Evolutionary conservation across 306 rosid species (phyloP).

Genomic region (Lathyrus aphaca): DNA sequence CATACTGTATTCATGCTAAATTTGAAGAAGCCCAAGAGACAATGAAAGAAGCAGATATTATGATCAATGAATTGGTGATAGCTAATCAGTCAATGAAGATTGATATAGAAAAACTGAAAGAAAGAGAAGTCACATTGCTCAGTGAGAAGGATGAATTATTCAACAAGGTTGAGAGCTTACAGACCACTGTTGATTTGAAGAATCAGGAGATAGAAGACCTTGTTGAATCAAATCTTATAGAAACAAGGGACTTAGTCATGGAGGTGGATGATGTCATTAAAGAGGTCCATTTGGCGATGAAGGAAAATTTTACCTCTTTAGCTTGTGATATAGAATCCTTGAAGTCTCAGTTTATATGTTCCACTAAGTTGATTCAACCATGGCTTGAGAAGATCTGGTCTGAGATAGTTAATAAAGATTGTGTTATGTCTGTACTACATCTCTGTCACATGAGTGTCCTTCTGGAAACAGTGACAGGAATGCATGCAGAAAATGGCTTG

Average conservation of each 20-base stretch:
- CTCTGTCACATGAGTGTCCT: constrained; percentile 87
- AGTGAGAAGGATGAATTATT: constrained; percentile 54
- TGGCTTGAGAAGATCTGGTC: constrained; percentile 92
- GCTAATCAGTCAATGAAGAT: constrained; percentile 79
- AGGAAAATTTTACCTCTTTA: constrained; percentile 53
- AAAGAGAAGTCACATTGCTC: constrained; percentile 45
- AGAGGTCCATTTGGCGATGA: constrained; percentile 56
- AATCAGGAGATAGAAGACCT: constrained; percentile 55
- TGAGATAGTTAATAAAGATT: constrained; percentile 78
- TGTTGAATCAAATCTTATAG: constrained; percentile 56
- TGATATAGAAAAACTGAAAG: constrained; percentile 56
- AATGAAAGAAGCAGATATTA: constrained; percentile 75
- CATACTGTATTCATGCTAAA: constrained; percentile 72
- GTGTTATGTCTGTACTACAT: constrained; percentile 80
- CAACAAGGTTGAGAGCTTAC: constrained; percentile 65
- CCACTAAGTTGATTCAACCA: constrained; percentile 62
- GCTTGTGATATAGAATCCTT: constrained; percentile 58
- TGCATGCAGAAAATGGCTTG: constrained; percentile 87
- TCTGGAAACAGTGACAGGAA: constrained; percentile 82
- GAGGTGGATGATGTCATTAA: constrained; percentile 61
- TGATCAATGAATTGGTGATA: constrained; percentile 72
- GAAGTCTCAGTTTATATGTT: constrained; percentile 59
- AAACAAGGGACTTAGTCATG: constrained; percentile 56
- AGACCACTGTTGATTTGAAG: constrained; percentile 54
- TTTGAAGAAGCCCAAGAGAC: constrained; percentile 86